Evolutionary conservation across 805 yeast genomes (phyloP), one percentile per base, ranked within the genome.

Genomic region (Candida chauliodis): DNA sequence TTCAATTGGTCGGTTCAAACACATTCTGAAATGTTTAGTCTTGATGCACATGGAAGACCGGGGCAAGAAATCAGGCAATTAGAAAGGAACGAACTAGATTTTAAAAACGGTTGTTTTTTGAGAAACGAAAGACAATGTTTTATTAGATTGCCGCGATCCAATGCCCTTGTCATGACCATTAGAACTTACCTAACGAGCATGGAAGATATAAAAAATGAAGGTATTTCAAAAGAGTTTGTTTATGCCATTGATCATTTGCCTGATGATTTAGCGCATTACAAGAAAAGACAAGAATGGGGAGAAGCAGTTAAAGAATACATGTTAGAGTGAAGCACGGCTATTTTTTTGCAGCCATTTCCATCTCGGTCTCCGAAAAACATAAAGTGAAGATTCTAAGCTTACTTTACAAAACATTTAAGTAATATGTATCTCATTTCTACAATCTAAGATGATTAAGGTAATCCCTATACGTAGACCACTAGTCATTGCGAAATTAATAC

Each of bases 1-100:
- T 71, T 70, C 48, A 84, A 84, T 45, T 84, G 89, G 86, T 69
- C 82, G 0, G 58, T 84, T 17, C 93, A 84, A 52, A 68, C 79
- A 1, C 85, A 80, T 49, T 62, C 69, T 3, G 42, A 49, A 13
- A 48, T 52, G 21, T 64, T 61, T 37, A 52, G 52, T 21, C 41
- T 63, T 3, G 56, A 52, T 30, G 43, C 52, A 5, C 71, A 66
- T 44, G 67, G 54, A 1, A 50, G 63, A 14, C 47, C 43, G 5
- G 71, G 66, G 7, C 62, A 59, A 11, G 42, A 36, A 7, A 33
- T 59, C 3, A 39, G 44, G 8, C 46, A 47, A 18, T 49, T 65
- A 21, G 37, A 37, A 17, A 38, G 36, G 14, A 55, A 51, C 3
- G 65, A 66, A 2, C 53, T 66, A 8, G 67, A 65, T 36, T 63